Percentiles rank a stretch among this genome's conserved stretches.
Conservation (phyloP, 805 yeast genomes). For the Yueomyces sinensis region DNA sequence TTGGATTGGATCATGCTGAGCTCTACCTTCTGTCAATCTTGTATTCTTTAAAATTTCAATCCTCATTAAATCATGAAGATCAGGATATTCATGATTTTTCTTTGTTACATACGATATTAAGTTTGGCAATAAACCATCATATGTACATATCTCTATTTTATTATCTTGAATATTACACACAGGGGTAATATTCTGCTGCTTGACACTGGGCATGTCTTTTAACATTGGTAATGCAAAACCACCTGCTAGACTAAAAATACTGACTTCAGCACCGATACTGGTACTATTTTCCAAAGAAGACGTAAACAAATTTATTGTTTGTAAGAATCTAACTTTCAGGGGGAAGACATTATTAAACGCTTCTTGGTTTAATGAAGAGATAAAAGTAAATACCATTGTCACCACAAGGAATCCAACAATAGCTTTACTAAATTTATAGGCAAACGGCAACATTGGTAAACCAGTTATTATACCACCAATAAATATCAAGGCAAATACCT, state of each 20-base stretch:
- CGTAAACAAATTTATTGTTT: too few species aligned
- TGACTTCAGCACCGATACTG: slow-evolving; percentile 8
- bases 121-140: slow-evolving; percentile 37
- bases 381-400: slow-evolving; percentile 8
- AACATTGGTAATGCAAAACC: slow-evolving; percentile 30
- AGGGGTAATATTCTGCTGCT: slow-evolving; percentile 20
- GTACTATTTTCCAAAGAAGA: too few species aligned
- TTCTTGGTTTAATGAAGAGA: neutral
- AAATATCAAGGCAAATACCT: slow-evolving; percentile 23
- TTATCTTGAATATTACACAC: slow-evolving; percentile 27
- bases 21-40: slow-evolving; percentile 29
- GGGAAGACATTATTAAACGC: slow-evolving; percentile 29
- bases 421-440: slow-evolving; percentile 48
- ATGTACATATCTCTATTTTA: slow-evolving; percentile 43
- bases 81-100: slow-evolving; percentile 25
- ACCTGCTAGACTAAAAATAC: slow-evolving; percentile 4
- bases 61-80: slow-evolving; percentile 29
- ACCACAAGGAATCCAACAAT: slow-evolving; percentile 31
- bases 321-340: slow-evolving; percentile 58
- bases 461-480: slow-evolving; percentile 27
- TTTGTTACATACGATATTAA: slow-evolving; percentile 13
- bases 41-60: slow-evolving; percentile 40
- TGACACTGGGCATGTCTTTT: slow-evolving; percentile 52
- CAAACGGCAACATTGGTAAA: slow-evolving; percentile 50
- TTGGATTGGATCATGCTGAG: slow-evolving; percentile 49